Conservation (phyloP, 306 rosid genomes). For the Hippophae tibetana region DNA sequence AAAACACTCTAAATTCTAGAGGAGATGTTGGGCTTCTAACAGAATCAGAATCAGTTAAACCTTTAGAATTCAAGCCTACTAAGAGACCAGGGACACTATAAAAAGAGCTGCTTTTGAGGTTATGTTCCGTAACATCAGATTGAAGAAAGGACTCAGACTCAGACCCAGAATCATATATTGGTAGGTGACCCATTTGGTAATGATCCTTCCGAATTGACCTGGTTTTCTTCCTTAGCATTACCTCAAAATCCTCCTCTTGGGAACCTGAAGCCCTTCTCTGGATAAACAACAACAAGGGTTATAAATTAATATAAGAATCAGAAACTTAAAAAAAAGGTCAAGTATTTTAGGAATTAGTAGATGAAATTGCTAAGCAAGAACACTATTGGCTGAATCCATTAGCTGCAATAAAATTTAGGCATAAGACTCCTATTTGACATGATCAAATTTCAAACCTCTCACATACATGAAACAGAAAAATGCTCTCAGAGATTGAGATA, state of each 20-base stretch:
- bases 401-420: background rate
- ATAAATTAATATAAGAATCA: background rate
- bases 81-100: slow-evolving; percentile 63
- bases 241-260: slow-evolving; percentile 28
- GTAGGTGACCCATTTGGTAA: slow-evolving; percentile 40
- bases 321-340: background rate
- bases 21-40: slow-evolving; percentile 90
- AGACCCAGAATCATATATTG: slow-evolving; percentile 33
- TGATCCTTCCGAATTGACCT: slow-evolving; percentile 68
- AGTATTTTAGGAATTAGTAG: background rate
- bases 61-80: slow-evolving; percentile 57
- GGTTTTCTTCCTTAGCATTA: slow-evolving; percentile 75
- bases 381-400: slow-evolving; percentile 3
- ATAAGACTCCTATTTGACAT: background rate
- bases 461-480: background rate
- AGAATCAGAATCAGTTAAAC: slow-evolving; percentile 63
- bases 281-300: slow-evolving; percentile 6
- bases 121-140: slow-evolving; percentile 33
- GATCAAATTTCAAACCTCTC: background rate
- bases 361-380: background rate
- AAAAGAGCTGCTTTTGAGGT: slow-evolving; percentile 42
- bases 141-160: slow-evolving; percentile 36
- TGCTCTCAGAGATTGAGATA: slow-evolving; percentile 1
- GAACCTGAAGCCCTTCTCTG: slow-evolving; percentile 9
- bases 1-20: slow-evolving; percentile 54